These are phyloP conservation scores for Amesomyces nigricolor DNA, from an alignment of 2,329 filamentous ascomycete genomes.

Conservation along the genomic window DNA sequence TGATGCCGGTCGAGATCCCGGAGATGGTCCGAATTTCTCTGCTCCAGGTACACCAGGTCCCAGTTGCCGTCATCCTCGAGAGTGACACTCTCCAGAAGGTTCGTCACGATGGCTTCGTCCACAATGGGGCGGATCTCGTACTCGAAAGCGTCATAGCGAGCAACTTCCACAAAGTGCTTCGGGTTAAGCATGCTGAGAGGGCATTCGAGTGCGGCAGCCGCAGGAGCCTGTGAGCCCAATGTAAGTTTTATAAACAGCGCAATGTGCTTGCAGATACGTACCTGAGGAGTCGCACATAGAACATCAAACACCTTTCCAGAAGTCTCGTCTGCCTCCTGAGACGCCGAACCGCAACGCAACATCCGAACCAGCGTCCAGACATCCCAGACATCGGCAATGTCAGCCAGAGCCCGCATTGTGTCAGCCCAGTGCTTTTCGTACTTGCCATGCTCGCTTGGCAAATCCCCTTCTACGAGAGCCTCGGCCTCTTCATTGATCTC, in stretches of 20 bases:
- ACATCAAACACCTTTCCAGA: too few relatives aligned
- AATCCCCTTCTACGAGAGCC: too few relatives aligned
- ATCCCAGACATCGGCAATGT: constrained; percentile 1
- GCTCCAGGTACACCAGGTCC: background rate
- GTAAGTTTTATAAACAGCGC: too few relatives aligned
- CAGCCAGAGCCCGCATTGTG: background rate
- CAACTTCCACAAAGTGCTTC: background rate
- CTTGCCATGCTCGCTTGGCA: background rate
- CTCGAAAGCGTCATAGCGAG: background rate
- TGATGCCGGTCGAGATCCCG: background rate
- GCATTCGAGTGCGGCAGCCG: background rate
- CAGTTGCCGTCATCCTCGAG: background rate
- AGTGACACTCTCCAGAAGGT: background rate
- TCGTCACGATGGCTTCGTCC: background rate
- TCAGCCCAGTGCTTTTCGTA: background rate
- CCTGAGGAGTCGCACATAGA: too few relatives aligned
- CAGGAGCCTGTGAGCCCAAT: background rate
- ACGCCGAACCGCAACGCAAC: background rate
- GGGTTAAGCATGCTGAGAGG: background rate
- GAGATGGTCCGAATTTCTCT: background rate
- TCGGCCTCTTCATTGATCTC: too few relatives aligned
- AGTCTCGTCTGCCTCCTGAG: background rate
- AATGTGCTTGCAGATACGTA: too few relatives aligned
- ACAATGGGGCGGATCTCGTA: background rate
- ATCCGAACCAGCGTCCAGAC: background rate